These are phyloP conservation scores for Chlorella sorokiniana DNA, from an alignment of 139 green algal genomes.

Conservation along the genomic window DNA sequence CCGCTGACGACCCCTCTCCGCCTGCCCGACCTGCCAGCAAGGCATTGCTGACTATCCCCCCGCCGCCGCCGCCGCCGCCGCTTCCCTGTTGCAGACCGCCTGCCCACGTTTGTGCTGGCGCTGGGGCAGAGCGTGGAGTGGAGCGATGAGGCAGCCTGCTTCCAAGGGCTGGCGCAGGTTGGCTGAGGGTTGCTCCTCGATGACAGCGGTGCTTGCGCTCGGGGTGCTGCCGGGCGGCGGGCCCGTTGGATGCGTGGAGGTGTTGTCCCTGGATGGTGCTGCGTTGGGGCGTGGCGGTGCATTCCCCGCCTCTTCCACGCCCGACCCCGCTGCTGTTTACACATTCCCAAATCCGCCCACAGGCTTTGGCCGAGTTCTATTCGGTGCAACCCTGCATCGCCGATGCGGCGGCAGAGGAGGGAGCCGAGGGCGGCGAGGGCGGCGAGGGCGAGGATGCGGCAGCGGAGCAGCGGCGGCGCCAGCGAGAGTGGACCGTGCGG, in stretches of 20 bases:
- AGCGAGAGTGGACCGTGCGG: conserved; percentile 28
- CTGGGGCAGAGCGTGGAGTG: conserved; percentile 81
- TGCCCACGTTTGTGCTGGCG: conserved; percentile 75
- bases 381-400: conserved; percentile 48
- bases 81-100: conserved; percentile 24
- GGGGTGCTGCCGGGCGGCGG: too few species aligned
- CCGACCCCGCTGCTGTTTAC: neutral
- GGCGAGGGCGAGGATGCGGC: neutral
- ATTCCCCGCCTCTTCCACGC: too few species aligned
- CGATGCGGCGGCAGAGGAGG: neutral
- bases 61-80: neutral
- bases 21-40: too few species aligned
- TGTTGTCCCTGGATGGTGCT: neutral
- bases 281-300: too few species aligned
- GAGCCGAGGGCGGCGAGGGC: neutral
- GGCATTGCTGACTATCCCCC: neutral
- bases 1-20: too few species aligned
- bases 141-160: conserved; percentile 64
- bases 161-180: conserved; percentile 57
- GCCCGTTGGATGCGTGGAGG: too few species aligned
- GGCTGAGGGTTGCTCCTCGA: neutral
- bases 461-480: neutral
- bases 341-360: neutral
- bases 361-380: conserved; percentile 72
- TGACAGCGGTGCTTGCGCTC: neutral